Evolutionary conservation across 2,329 filamentous ascomycete species (phyloP), one percentile per base, ranked within the genome.

Genomic region (Triangularia setosa): DNA sequence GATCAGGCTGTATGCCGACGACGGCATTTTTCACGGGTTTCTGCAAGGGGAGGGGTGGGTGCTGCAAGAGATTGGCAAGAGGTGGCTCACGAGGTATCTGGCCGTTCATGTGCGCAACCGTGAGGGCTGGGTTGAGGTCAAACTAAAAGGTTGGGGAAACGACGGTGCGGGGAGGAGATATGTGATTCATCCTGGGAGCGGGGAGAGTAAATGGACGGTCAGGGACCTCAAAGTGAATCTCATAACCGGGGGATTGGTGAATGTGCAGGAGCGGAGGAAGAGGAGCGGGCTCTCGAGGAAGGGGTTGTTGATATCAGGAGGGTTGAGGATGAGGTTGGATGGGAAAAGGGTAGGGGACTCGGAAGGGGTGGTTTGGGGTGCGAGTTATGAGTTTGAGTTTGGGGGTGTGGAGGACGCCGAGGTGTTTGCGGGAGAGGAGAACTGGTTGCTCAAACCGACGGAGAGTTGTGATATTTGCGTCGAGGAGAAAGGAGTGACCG

Each of bases 21-120:
- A 72, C 4, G 77, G 77, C 3, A 63, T 75, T 24, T 69, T 71
- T 16, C 69, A 70, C 2, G 73, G 74, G 4, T 61, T 69, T 0
- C 35, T 78, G 4, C 70, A 74, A 30, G 77, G 77, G 12, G 70
- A 73, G 24, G 69, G 67, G 57, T 79, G 77, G 77, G 70, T 73
- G 35, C 65, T 70, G 2, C 64, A 67, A 9, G 72, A 71, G 24
- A 62, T 75, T 40, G 66, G 68, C 52, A 59, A 62, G 23, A 56
- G 60, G 8, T 77, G 75, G 76, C 68, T 76, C 16, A 77, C 73
- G 57, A 72, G 72, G 1, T 69, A 72, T 64, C 63, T 79, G n/a
- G 57, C 64, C 8, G 67, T 77, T 27, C 66, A 72, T 44, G 24
- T 77, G 18, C 64, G 61, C 14, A 68, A 66, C 0, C 27, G 53